phyloP scores from a whole-genome alignment of 164 flowering plant species.

The Taxillus chinensis region DNA sequence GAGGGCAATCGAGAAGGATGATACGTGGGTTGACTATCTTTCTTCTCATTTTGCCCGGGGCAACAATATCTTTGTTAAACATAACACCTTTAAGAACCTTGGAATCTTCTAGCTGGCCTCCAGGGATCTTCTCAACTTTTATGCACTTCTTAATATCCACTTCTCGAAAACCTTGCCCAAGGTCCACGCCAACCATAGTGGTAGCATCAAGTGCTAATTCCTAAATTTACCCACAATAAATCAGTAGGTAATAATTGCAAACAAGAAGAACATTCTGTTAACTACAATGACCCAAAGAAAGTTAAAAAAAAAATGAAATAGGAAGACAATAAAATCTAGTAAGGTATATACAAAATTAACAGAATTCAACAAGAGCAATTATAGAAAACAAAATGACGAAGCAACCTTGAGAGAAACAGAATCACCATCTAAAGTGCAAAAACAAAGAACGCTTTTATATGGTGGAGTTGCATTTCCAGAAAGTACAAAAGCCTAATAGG shows the following conservation, averaged over 20 bases:
- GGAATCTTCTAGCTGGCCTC: slow-evolving; percentile 93
- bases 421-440: too few relatives aligned
- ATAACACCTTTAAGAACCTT: slow-evolving; percentile 85
- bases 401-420: too few relatives aligned
- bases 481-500: not conserved
- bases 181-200: slow-evolving; percentile 74
- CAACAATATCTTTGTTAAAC: slow-evolving; percentile 92
- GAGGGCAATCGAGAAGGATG: slow-evolving; percentile 84
- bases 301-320: not conserved
- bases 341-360: too few relatives aligned
- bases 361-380: too few relatives aligned
- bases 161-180: slow-evolving; percentile 84
- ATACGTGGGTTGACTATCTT: slow-evolving; percentile 85
- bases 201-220: slow-evolving; percentile 94
- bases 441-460: too few relatives aligned
- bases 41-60: slow-evolving; percentile 96
- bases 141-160: slow-evolving; percentile 92
- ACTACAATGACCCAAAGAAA: not conserved
- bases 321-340: too few relatives aligned
- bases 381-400: too few relatives aligned
- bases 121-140: slow-evolving; percentile 92
- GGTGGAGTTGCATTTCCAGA: too few relatives aligned
- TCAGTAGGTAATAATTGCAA: not conserved
- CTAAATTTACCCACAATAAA: slow-evolving; percentile 23
- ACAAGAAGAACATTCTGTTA: not conserved